Evolutionary conservation across 768 basidiomycete species (phyloP), one percentile per base, ranked within the genome.

Genomic region (Tylopilus plumbeoviolaceoides): DNA sequence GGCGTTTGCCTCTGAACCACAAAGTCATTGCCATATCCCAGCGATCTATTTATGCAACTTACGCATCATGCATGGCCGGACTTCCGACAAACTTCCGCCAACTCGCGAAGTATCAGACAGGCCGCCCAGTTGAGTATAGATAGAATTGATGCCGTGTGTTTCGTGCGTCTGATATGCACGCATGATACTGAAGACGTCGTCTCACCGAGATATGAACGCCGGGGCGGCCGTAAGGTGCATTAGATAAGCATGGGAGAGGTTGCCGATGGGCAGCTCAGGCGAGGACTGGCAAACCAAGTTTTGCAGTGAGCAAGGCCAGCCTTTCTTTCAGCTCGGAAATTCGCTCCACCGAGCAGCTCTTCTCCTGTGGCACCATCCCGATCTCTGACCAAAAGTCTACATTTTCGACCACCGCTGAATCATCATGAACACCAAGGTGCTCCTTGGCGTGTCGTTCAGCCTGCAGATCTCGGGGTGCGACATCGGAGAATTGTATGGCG

Each of bases 361-460:
- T 47, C 25, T 47, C 73, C 55, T 46, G 58, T 45, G 48, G 44
- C 21, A 14, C 51, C 38, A 7, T 51, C 55, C 20, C 56, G 48
- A 7, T 6, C 33, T 46, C 53, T 38, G 80, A 8, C 8, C 30
- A 7, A 30, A 11, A 53, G 52, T 78, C 77, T 45, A 79, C 75
- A 48, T 68, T 69, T 20, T 69, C 64, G 18, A 72, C 71, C 21
- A 61, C 36, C 21, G 62, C 70, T 7, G 67, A 59, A 20, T 64
- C 68, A 20, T 58, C 59, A n/a, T n/a, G n/a, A 11, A 62, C 53
- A 44, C 77, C 77, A 11, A 84, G 66, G 62, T 89, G 87, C 53
- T 87, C 80, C 43, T 73, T 73, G 21, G 85, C 87, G 67, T 95
- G 94, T 47, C 75, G 78, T 60, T 89, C 84, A 0, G 91, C 88